Base-by-base conservation (phyloP, 208 protist genomes). In the Leishmania turanica region DNA sequence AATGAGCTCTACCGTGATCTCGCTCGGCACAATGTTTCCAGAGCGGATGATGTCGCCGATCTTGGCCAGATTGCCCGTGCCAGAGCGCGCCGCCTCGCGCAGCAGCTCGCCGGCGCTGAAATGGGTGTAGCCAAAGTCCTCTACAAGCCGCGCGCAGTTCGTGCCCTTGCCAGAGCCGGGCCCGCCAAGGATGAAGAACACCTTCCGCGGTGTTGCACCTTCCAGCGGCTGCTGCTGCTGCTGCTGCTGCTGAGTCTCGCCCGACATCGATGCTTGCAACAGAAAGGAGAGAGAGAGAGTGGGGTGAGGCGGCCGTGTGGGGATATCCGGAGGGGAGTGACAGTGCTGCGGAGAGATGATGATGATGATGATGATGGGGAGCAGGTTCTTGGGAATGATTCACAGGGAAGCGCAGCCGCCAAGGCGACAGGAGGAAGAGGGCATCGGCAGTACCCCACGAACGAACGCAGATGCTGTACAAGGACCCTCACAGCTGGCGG, bases 151-250 rank as follows among this genome's bases (percentile, higher is more conserved):
- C 4, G 86, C 87, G 80, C 95, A 98, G 83, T 88, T 93, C 31
- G 93, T 97, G 65, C 93, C 93, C 68, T 98, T 98, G 56, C 95
- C 95, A 27, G 92, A 96, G 53, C 95, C 95, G 2, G 95, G 95
- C 27, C 93, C 95, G 65, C 95, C 95, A 49, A 98, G 87, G 54
- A 98, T 86, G 86, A 98, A 98, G 82, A 96, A 95, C 7, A 95
- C 91, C 84, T 94, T 96, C 60, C 7, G 24, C n/a, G 60, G 62
- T n/a, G 75, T 15, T 9, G n/a, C 1, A 45, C 21, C 7, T n/a
- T 40, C 40, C 40, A 2, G 73, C 47, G 34, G 53, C 72, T 62
- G 31, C 66, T 49, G 62, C 51, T 0, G 24, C 47, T 37, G 37
- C 37, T 40, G 37, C 37, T 40, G 37, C 37, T 40, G 37, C 2